Percentiles rank a stretch among this genome's conserved stretches.
These are phyloP conservation scores for Whalleya microplaca DNA, from an alignment of 2,329 filamentous ascomycete genomes.

Conservation along the genomic window DNA sequence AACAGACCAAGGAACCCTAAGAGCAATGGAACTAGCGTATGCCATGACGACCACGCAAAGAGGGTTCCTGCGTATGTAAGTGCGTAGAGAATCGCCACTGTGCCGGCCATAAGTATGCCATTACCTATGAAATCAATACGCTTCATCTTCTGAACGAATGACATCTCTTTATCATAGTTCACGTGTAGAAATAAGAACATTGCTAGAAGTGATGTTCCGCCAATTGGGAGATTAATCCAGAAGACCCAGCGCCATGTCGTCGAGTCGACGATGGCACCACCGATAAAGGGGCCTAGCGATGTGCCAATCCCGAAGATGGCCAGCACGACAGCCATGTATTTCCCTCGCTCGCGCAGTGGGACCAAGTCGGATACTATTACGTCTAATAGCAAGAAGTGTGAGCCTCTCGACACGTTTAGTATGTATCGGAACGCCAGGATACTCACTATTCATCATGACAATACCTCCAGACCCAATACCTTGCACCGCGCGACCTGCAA, in stretches of 20 bases:
- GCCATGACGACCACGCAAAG: conserved; percentile 16
- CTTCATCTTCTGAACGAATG: conserved; percentile 5
- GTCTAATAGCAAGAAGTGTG: too few relatives aligned
- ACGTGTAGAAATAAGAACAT: conserved; percentile 7
- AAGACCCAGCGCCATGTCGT: conserved; percentile 18
- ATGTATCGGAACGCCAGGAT: too few relatives aligned
- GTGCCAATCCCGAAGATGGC: conserved; percentile 4
- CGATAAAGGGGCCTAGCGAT: conserved; percentile 5
- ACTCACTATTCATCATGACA: not conserved
- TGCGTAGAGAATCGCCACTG: conserved; percentile 16
- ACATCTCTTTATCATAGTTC: conserved; percentile 10
- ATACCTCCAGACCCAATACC: conserved; percentile 12
- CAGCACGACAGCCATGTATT: conserved; percentile 8
- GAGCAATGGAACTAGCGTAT: conserved; percentile 17
- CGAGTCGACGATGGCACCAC: conserved; percentile 10
- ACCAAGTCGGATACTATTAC: conserved; percentile 10
- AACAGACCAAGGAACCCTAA: conserved; percentile 15
- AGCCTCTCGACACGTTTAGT: too few relatives aligned
- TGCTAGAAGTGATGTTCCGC: not conserved
- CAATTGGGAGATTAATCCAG: conserved; percentile 14
- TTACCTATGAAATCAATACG: conserved; percentile 15
- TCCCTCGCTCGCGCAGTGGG: conserved; percentile 10
- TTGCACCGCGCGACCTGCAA: conserved; percentile 14
- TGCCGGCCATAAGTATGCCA: conserved; percentile 7
- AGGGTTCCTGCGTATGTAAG: not conserved